These are phyloP conservation scores for Metschnikowia kunwiensis DNA, from an alignment of 805 yeast genomes.

Conservation along the genomic window DNA sequence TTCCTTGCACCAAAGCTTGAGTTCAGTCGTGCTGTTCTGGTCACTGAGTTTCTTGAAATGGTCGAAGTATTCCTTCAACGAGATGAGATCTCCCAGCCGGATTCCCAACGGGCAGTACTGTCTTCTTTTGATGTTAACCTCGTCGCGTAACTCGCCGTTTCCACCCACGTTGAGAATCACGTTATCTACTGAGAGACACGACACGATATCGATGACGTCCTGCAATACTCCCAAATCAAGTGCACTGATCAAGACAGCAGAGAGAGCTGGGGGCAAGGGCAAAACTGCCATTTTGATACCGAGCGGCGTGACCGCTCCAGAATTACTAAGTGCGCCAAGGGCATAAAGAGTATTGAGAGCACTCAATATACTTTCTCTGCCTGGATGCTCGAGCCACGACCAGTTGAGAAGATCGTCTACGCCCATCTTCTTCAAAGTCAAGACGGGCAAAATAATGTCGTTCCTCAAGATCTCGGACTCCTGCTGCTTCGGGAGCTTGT, in stretches of 20 bases:
- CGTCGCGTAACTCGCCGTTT: constrained; percentile 76
- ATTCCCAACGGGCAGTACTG: constrained; percentile 69
- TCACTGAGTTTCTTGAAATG: constrained; percentile 37
- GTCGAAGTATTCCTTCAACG: constrained; percentile 75
- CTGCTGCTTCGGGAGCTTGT: constrained; percentile 64
- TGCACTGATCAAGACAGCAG: constrained; percentile 79
- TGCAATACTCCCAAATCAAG: constrained; percentile 53
- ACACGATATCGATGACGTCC: constrained; percentile 81
- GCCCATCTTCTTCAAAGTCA: constrained; percentile 79
- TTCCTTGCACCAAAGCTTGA: constrained; percentile 79
- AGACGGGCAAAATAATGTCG: constrained; percentile 78
- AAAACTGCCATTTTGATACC: constrained; percentile 87
- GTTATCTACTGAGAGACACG: constrained; percentile 92
- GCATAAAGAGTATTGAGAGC: constrained; percentile 78
- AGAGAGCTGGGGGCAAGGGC: constrained; percentile 89
- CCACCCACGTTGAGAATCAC: constrained; percentile 67
- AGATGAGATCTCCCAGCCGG: constrained; percentile 75
- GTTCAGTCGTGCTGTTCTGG: constrained; percentile 46
- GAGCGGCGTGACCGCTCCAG: constrained; percentile 70
- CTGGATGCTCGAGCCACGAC: constrained; percentile 93
- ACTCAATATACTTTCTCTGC: constrained; percentile 66
- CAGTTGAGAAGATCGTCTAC: constrained; percentile 81
- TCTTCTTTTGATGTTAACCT: constrained; percentile 70
- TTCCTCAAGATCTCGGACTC: constrained; percentile 91
- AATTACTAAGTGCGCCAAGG: constrained; percentile 72